phyloP scores from a whole-genome alignment of 208 protist species.

The Porcisia hertigi region DNA sequence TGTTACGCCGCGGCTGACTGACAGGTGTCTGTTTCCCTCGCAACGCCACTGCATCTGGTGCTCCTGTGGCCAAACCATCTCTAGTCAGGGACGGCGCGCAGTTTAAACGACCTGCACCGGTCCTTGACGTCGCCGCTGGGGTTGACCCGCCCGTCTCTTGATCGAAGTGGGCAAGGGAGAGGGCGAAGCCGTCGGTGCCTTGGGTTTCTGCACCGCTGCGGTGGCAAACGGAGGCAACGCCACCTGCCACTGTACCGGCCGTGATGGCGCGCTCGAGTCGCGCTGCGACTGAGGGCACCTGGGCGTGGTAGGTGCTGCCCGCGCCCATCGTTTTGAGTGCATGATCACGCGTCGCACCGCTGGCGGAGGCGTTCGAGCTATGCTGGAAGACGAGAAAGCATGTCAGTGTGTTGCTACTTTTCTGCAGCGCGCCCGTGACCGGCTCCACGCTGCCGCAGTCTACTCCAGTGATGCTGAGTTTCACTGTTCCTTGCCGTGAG shows the following conservation, averaged over 20 bases:
- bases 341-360: conserved; percentile 3
- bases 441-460: conserved; percentile 57
- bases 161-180: conserved; percentile 34
- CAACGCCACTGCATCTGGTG: background rate
- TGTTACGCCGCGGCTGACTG: background rate
- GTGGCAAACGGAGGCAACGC: background rate
- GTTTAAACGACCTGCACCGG: background rate
- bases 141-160: conserved; percentile 15
- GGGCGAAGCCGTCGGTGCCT: conserved; percentile 14
- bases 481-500: conserved; percentile 45
- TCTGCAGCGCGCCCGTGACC: conserved; percentile 28
- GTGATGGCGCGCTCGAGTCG: conserved; percentile 8
- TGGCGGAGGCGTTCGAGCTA: conserved; percentile 9
- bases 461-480: conserved; percentile 42
- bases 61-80: conserved; percentile 5
- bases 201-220: conserved; percentile 4
- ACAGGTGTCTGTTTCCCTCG: background rate
- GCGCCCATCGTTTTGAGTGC: background rate
- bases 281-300: conserved; percentile 20
- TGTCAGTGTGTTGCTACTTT: conserved; percentile 47
- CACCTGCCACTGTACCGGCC: background rate
- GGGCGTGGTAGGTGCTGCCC: conserved; percentile 1
- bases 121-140: background rate
- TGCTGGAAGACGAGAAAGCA: conserved; percentile 36
- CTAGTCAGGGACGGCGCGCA: conserved; percentile 13